A percentile compares a stretch with the other conserved stretches of the same genome.
phyloP scores from a whole-genome alignment of 768 basidiomycete genomes.

The Boletus vinaceobasis region DNA sequence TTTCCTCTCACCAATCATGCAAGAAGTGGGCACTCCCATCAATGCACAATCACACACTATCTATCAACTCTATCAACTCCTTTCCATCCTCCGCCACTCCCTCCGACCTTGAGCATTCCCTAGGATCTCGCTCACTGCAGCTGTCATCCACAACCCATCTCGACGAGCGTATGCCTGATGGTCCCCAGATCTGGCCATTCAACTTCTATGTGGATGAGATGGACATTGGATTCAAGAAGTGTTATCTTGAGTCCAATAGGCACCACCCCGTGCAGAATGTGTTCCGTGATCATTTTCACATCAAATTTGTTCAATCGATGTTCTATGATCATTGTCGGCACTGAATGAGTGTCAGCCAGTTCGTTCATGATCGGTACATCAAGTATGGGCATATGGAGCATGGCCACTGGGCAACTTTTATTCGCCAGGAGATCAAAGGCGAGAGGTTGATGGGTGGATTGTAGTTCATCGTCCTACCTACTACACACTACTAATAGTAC shows the following conservation, averaged over 20 bases:
- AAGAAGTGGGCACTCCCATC: too few species aligned
- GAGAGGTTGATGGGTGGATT: too few species aligned
- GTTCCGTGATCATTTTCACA: not conserved
- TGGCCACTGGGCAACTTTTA: not conserved
- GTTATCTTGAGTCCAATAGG: not conserved
- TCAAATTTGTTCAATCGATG: not conserved
- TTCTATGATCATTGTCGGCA: constrained; percentile 1
- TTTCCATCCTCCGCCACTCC: too few species aligned
- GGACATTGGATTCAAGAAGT: not conserved
- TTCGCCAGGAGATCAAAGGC: not conserved
- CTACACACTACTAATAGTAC: too few species aligned
- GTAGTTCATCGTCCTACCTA: too few species aligned
- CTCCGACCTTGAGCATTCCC: too few species aligned
- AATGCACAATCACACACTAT: too few species aligned
- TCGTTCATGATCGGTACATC: not conserved
- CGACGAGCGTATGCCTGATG: too few species aligned
- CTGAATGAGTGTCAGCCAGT: not conserved
- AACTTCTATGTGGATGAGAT: not conserved
- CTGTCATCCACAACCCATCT: too few species aligned
- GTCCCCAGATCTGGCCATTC: not conserved
- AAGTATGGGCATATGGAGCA: not conserved
- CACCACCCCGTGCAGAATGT: not conserved
- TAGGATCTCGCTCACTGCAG: too few species aligned
- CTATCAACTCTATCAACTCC: too few species aligned
- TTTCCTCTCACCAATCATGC: too few species aligned